Evolutionary conservation across 768 basidiomycete species (phyloP), one percentile per base, ranked within the genome.

Genomic region (Hemileccinum rubropunctum): DNA sequence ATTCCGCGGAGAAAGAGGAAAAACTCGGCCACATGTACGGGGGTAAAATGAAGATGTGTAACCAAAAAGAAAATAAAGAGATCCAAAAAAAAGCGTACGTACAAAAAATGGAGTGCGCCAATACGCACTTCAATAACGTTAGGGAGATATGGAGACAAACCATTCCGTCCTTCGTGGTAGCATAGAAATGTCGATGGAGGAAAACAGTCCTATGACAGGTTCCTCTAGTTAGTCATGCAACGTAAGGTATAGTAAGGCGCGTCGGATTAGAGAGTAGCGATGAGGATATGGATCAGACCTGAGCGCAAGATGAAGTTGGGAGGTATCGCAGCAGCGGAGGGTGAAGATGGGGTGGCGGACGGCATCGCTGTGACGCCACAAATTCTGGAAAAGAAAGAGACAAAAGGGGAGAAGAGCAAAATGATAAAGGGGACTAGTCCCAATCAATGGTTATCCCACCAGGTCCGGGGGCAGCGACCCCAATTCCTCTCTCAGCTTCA

Each of bases 361-460:
- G 28, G 40, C 45, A 36, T 37, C 18, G 20, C 23, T 42, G 47
- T 13, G 20, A 20, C 33, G 38, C 40, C 42, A 47, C 21, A 48
- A 15, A 34, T 33, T 47, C 51, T 55, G 51, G 35, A 45, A 43
- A 14, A 23, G 17, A 44, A 42, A 27, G 27, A 40, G 30, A 54
- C 33, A 27, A 17, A 32, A 21, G 14, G 12, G 21, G 23, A 14
- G 45, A 45, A 43, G n/a, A n/a, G 18, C 14, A 21, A n/a, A 7
- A 32, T 14, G 21, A 51, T 3, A 30, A 39, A 30, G 10, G 43
- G 10, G 43, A 54, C 53, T 59, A 91, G 62, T 84, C 82, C 89
- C 89, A 92, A 53, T 92, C 88, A 56, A 92, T 86, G 45, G 78
- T 71, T 53, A 91, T 71, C 47, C 88, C 88, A 27, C 81, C 87